A percentile compares a stretch with the other conserved stretches of the same genome.
phyloP scores from a whole-genome alignment of 768 basidiomycete genomes.

The Auriscalpium microsporum region DNA sequence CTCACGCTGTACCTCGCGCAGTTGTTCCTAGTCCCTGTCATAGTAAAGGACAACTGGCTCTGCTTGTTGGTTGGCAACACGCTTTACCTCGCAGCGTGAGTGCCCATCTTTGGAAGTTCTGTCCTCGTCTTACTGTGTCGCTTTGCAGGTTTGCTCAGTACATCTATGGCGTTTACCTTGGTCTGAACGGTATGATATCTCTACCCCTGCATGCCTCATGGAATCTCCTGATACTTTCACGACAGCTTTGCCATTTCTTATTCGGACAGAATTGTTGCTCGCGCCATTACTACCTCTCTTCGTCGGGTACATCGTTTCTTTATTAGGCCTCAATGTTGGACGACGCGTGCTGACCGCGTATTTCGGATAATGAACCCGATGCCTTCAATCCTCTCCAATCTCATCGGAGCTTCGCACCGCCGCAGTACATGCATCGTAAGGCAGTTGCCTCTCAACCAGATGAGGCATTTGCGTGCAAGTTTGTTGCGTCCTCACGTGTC shows the following conservation, averaged over 20 bases:
- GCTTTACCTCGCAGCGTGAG: conserved; percentile 78
- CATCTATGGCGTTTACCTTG: conserved; percentile 84
- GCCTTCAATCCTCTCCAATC: no score
- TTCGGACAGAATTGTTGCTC: conserved; percentile 84
- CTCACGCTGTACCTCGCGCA: conserved; percentile 86
- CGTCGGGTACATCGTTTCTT: conserved; percentile 73
- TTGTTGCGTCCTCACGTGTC: no score
- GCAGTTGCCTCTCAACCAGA: no score
- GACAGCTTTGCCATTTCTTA: conserved; percentile 86
- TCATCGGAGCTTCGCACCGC: no score
- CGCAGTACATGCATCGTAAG: no score
- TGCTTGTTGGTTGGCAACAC: conserved; percentile 92
- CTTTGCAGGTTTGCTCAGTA: conserved; percentile 75
- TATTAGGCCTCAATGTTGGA: conserved; percentile 88
- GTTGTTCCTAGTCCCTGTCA: conserved; percentile 74
- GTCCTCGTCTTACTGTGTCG: neutral
- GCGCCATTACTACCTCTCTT: conserved; percentile 84
- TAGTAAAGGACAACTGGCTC: conserved; percentile 86
- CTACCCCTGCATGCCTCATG: neutral
- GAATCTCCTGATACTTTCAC: conserved; percentile 10
- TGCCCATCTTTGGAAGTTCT: conserved; percentile 8
- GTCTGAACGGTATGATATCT: conserved; percentile 51
- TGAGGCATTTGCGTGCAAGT: no score
- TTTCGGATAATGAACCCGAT: conserved; percentile 39
- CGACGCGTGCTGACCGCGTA: conserved; percentile 73